Conservation (phyloP, 805 yeast genomes). For the Sugiyamaella lignohabitans region DNA sequence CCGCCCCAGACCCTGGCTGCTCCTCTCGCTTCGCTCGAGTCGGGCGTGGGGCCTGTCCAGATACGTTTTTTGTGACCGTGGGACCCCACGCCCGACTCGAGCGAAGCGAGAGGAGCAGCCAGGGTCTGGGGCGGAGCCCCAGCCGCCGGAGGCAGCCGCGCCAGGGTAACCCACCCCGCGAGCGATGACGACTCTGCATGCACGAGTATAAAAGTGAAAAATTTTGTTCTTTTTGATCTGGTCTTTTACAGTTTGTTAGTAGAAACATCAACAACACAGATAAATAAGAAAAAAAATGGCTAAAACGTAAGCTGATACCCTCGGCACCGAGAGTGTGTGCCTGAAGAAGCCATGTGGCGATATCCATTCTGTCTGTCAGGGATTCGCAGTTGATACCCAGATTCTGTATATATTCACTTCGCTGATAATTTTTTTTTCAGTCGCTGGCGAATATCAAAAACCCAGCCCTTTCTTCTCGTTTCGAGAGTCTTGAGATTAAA, state of each 20-base stretch:
- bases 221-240: background rate
- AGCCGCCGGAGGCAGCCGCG: constrained; percentile 1
- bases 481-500: constrained; percentile 11
- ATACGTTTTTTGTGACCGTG: no score
- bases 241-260: background rate
- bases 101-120: background rate
- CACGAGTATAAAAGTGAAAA: background rate
- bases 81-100: background rate
- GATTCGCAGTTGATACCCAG: constrained; percentile 10
- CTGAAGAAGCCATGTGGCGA: background rate
- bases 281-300: no score
- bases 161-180: no score
- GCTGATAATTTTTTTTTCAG: no score
- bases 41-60: no score
- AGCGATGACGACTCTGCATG: no score
- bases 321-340: background rate
- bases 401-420: background rate
- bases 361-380: no score
- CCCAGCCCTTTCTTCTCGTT: constrained; percentile 11
- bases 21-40: no score
- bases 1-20: no score
- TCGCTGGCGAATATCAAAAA: constrained; percentile 1
- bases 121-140: background rate
- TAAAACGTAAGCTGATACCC: constrained; percentile 6
- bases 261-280: no score